phyloP scores from a whole-genome alignment of 192 early-diverging fungal species.

The Coemansia sp. region DNA sequence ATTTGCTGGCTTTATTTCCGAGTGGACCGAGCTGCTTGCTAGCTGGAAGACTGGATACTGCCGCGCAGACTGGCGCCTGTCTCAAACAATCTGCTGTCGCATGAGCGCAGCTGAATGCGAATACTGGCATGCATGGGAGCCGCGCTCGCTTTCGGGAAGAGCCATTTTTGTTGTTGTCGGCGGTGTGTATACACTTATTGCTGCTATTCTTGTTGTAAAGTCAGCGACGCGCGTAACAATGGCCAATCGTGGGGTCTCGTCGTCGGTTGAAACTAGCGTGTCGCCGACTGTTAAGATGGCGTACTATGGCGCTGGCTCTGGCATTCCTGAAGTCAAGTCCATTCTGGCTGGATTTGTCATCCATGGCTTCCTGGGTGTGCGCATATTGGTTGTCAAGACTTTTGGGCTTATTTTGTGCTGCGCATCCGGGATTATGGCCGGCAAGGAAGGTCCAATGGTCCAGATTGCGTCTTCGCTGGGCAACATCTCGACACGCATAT shows the following conservation, averaged over 20 bases:
- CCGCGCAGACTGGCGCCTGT: slow-evolving; percentile 70
- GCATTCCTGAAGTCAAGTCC: slow-evolving; percentile 93
- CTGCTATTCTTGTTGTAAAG: slow-evolving; percentile 63
- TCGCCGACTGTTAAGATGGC: slow-evolving; percentile 60
- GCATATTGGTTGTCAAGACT: slow-evolving; percentile 88
- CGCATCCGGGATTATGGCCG: slow-evolving; percentile 82
- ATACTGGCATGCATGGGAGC: slow-evolving; percentile 60
- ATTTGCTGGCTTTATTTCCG: slow-evolving; percentile 49
- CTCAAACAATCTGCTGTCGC: slow-evolving; percentile 79
- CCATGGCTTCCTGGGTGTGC: slow-evolving; percentile 83
- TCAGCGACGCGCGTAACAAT: slow-evolving; percentile 52
- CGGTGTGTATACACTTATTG: slow-evolving; percentile 59
- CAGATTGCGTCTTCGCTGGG: slow-evolving; percentile 89
- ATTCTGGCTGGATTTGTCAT: slow-evolving; percentile 95
- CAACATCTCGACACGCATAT: slow-evolving; percentile 81
- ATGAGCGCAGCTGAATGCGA: slow-evolving; percentile 61
- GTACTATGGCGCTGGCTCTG: slow-evolving; percentile 92
- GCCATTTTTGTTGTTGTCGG: slow-evolving; percentile 50
- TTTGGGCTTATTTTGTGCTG: slow-evolving; percentile 83
- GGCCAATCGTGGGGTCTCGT: slow-evolving; percentile 37
- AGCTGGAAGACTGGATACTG: slow-evolving; percentile 86
- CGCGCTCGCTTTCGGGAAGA: slow-evolving; percentile 27
- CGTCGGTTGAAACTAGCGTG: slow-evolving; percentile 50
- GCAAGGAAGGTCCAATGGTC: slow-evolving; percentile 94
- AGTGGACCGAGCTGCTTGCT: slow-evolving; percentile 75